Evolutionary conservation across 768 basidiomycete genomes (phyloP).

Genomic region (Mycena haematopus): DNA sequence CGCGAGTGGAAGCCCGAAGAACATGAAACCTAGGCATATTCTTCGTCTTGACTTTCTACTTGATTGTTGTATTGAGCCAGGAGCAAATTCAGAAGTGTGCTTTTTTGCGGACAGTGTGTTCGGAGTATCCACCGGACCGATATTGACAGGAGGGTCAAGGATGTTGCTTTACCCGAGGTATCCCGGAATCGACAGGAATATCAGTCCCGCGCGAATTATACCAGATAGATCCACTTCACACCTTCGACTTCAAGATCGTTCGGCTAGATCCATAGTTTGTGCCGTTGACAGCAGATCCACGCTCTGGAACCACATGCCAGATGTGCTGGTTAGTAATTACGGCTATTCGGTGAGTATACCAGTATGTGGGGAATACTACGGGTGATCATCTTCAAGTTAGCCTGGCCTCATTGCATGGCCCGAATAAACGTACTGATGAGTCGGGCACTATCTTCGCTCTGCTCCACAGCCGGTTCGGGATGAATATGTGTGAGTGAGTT

Average conservation of each 20-base stretch:
- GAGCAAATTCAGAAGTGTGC: background rate
- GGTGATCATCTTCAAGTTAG: background rate
- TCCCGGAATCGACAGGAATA: background rate
- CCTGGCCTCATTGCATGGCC: slow-evolving; percentile 12
- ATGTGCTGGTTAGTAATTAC: background rate
- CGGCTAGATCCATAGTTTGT: slow-evolving; percentile 7
- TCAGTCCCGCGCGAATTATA: background rate
- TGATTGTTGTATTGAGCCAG: background rate
- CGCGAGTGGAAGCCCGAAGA: background rate
- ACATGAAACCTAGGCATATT: too few species aligned
- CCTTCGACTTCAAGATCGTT: background rate
- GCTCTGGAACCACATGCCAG: slow-evolving; percentile 10
- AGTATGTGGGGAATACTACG: slow-evolving; percentile 6
- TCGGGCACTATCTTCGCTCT: slow-evolving; percentile 16
- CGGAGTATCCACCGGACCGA: background rate
- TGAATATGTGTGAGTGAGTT: background rate
- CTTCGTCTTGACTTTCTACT: background rate
- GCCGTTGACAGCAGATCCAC: slow-evolving; percentile 11
- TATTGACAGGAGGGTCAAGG: background rate
- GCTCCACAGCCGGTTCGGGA: slow-evolving; percentile 13
- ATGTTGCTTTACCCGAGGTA: background rate
- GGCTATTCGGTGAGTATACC: background rate
- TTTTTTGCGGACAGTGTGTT: background rate
- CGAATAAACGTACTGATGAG: slow-evolving; percentile 14
- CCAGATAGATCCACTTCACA: background rate